Conservation (phyloP, 1,139 yeast species). For the Wickerhamomyces sp. region DNA sequence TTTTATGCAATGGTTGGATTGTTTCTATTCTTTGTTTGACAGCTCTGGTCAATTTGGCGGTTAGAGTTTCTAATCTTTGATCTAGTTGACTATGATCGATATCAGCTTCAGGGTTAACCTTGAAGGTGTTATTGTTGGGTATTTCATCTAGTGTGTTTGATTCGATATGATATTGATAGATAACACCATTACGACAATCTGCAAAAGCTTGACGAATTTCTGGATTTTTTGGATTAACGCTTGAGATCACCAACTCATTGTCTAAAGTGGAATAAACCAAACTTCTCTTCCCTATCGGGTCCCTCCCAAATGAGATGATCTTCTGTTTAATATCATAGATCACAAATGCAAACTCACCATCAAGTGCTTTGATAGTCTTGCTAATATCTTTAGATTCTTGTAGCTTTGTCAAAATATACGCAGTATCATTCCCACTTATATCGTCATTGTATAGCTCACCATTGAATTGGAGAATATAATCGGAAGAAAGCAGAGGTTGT, state of each 20-base stretch:
- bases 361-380: constrained; percentile 34
- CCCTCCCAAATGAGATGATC: constrained; percentile 74
- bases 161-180: constrained; percentile 38
- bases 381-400: constrained; percentile 27
- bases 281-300: constrained; percentile 75
- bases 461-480: constrained; percentile 62
- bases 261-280: constrained; percentile 39
- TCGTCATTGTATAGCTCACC: constrained; percentile 77
- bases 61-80: constrained; percentile 22
- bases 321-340: constrained; percentile 36
- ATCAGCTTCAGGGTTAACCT: constrained; percentile 19
- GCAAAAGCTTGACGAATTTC: constrained; percentile 28
- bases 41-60: constrained; percentile 32
- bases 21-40: constrained; percentile 49
- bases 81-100: constrained; percentile 10
- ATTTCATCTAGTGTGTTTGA: constrained; percentile 13
- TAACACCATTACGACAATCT: constrained; percentile 50
- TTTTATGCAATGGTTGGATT: constrained; percentile 50
- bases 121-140: constrained; percentile 11
- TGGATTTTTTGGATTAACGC: constrained; percentile 36
- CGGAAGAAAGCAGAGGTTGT: constrained; percentile 53
- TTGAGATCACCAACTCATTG: constrained; percentile 37
- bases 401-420: constrained; percentile 32
- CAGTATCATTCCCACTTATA: constrained; percentile 49
- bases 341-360: constrained; percentile 81